Evolutionary conservation across 2,329 filamentous ascomycete genomes (phyloP).

Genomic region (Neophaeococcomyces mojaviensis): DNA sequence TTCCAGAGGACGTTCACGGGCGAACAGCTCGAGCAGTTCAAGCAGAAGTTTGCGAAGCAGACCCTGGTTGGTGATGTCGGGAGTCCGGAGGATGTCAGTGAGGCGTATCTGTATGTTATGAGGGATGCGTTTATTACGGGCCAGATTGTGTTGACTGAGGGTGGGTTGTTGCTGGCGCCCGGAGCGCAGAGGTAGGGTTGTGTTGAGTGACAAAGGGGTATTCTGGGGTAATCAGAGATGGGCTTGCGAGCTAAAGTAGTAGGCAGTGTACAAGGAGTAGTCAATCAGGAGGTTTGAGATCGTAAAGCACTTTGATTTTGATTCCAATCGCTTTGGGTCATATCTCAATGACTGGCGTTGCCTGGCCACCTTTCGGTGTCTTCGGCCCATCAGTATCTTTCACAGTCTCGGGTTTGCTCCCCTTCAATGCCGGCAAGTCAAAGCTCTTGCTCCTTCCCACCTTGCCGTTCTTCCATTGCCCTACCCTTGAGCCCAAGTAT

Average conservation of each 20-base stretch:
- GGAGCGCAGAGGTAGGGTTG: too few relatives aligned
- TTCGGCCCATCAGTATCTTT: constrained; percentile 17
- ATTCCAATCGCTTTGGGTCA: too few relatives aligned
- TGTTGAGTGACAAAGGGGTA: too few relatives aligned
- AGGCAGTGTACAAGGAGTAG: too few relatives aligned
- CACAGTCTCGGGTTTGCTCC: constrained; percentile 16
- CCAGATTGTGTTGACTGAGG: constrained; percentile 21
- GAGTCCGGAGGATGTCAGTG: constrained; percentile 32
- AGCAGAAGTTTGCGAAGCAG: constrained; percentile 28
- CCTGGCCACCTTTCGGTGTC: constrained; percentile 17
- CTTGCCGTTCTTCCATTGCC: constrained; percentile 44
- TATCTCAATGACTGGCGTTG: constrained; percentile 16
- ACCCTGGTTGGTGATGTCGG: constrained; percentile 25
- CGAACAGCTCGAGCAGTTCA: constrained; percentile 20
- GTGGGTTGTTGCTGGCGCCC: background rate
- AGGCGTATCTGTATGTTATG: constrained; percentile 40
- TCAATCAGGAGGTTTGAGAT: too few relatives aligned
- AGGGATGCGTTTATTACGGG: constrained; percentile 36
- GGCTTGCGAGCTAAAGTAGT: too few relatives aligned
- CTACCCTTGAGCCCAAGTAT: constrained; percentile 37
- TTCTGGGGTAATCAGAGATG: too few relatives aligned
- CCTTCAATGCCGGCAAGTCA: constrained; percentile 50
- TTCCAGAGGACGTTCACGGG: constrained; percentile 24
- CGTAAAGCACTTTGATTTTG: too few relatives aligned
- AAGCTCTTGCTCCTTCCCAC: constrained; percentile 47